A percentile compares a stretch with the other conserved stretches of the same genome.
phyloP scores from a whole-genome alignment of 1,284 basidiomycete species.

The Rugosomyces carneus region DNA sequence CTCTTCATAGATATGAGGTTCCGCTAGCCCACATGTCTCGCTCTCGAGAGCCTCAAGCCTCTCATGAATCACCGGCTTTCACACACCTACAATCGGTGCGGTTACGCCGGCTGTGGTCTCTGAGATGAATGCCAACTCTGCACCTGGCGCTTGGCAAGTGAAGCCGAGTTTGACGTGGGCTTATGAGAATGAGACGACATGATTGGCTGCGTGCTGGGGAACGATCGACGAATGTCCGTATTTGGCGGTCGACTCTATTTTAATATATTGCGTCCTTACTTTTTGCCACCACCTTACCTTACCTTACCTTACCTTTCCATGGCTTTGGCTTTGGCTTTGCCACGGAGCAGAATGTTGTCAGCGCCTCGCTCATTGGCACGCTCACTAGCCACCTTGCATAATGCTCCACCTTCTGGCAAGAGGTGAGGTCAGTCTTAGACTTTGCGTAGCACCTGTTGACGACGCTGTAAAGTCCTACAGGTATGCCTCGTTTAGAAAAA shows the following conservation, averaged over 20 bases:
- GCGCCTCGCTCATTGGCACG: constrained; percentile 15
- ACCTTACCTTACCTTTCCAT: constrained; percentile 8
- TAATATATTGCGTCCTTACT: not conserved
- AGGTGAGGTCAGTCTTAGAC: constrained; percentile 23
- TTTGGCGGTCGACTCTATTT: not conserved
- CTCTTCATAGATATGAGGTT: too few relatives aligned
- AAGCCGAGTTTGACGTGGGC: not conserved
- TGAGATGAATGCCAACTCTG: too few relatives aligned
- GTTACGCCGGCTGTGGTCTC: too few relatives aligned
- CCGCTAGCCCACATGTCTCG: too few relatives aligned
- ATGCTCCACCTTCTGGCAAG: constrained; percentile 24
- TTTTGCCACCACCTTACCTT: constrained; percentile 4
- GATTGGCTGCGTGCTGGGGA: not conserved
- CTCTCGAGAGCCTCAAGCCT: too few relatives aligned
- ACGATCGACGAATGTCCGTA: not conserved
- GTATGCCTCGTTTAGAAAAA: constrained; percentile 28
- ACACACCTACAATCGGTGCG: too few relatives aligned
- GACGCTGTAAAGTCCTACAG: constrained; percentile 48
- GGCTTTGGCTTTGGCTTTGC: constrained; percentile 10
- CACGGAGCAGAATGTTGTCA: constrained; percentile 5
- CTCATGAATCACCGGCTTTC: too few relatives aligned
- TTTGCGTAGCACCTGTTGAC: not conserved
- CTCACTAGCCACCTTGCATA: constrained; percentile 27
- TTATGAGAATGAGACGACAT: constrained; percentile 3
- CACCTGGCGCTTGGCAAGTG: too few relatives aligned